These are phyloP conservation scores for Amanita molliuscula DNA, from an alignment of 768 basidiomycete species.

Conservation along the genomic window DNA sequence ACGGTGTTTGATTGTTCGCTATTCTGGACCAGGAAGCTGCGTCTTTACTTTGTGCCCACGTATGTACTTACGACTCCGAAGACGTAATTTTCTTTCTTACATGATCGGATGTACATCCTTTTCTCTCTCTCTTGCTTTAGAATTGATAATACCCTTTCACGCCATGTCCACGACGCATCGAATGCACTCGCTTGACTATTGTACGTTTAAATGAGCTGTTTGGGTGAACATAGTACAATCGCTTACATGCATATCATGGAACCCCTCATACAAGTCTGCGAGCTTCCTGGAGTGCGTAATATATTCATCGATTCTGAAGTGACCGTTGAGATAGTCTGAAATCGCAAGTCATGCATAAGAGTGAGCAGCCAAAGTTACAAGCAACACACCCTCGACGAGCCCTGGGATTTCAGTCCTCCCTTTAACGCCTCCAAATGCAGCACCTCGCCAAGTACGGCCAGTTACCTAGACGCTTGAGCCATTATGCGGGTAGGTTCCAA, in stretches of 20 bases:
- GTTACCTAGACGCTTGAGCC: constrained; percentile 47
- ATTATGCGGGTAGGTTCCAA: constrained; percentile 16
- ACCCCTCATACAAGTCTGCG: constrained; percentile 74
- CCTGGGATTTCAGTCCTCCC: constrained; percentile 93
- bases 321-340: constrained; percentile 71
- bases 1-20: constrained; percentile 26
- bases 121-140: neutral
- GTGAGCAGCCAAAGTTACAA: neutral
- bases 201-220: neutral
- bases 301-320: constrained; percentile 90
- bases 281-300: constrained; percentile 79
- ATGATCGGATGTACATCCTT: neutral
- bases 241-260: constrained; percentile 95
- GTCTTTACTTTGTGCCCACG: neutral
- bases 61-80: neutral
- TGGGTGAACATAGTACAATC: neutral
- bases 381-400: constrained; percentile 68
- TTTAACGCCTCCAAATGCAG: constrained; percentile 97
- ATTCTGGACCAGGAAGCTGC: neutral
- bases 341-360: constrained; percentile 5
- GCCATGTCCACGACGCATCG: constrained; percentile 93
- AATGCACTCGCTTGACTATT: constrained; percentile 64
- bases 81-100: neutral
- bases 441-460: constrained; percentile 89
- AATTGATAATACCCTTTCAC: constrained; percentile 16